Base-by-base conservation (phyloP, 176 grass and related monocot genomes). In the Cenchrus purpureus region DNA sequence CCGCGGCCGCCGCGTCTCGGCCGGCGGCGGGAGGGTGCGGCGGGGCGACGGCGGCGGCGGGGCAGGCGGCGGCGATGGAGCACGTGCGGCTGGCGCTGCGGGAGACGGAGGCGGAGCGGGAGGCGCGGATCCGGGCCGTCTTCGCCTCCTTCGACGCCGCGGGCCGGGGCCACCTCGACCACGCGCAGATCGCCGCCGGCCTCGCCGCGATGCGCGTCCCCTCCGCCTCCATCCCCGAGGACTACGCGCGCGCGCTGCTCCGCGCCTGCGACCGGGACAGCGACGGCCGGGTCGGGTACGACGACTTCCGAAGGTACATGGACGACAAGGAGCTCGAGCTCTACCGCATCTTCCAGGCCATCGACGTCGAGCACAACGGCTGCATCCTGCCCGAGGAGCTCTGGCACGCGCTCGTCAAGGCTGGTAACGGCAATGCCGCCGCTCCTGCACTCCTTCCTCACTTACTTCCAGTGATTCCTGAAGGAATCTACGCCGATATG, bases 321-420 rank as follows among this genome's bases (percentile, higher is more conserved):
- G 91, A 97, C 68, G 89, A 88, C 86, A 94, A 97, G 85, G 94
- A 97, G 85, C 87, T 97, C 76, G 91, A 97, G 71, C 88, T 97
- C 71, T 94, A 97, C 66, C 88, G 89, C 48, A 97, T 97, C 51
- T 97, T 97, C 81, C 91, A 94, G 85, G 94, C 94, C 22, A 97
- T 97, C 25, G 94, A 97, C 78, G 91, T 97, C n/a, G 94, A 97
- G 85, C 94, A 94, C 75, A 97, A 92, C 71, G 94, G 94, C 3
- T 97, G 94, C 83, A 97, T 97, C 65, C 85, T 97, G 8, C 94
- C 94, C 0, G 94, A 97, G 83, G 94, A 97, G 83, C 87, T 97
- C 45, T 94, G 87, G 85, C 91, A 94, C 75, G 94, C 94, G 34
- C 94, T 97, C 85, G 67, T 90, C 87, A 92, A 94, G 85, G 91